Conservation (phyloP, 2,329 filamentous ascomycete genomes). For the Trichoderma atroviride region DNA sequence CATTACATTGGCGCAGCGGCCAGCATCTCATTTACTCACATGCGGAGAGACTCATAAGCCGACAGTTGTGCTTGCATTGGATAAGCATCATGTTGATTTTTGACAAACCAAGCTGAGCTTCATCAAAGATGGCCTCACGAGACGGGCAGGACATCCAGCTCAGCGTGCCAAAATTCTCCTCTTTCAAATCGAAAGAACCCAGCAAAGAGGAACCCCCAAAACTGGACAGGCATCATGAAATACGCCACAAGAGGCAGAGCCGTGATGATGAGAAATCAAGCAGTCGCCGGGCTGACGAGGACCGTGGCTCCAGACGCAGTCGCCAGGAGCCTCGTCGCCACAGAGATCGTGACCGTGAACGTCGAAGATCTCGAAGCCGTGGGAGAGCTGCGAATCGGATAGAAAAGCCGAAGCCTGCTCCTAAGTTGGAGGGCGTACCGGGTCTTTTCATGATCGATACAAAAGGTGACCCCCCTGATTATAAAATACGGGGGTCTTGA, state of each 20-base stretch:
- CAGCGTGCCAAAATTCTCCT: constrained; percentile 67
- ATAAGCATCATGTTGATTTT: constrained; percentile 6
- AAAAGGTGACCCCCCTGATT: constrained; percentile 75
- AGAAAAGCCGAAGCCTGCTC: constrained; percentile 12
- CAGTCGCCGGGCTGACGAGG: constrained; percentile 25
- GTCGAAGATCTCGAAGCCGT: constrained; percentile 7
- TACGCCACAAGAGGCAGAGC: constrained; percentile 28
- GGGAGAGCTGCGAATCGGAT: constrained; percentile 10
- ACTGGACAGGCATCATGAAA: constrained; percentile 24
- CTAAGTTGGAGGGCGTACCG: constrained; percentile 28
- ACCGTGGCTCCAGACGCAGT: constrained; percentile 26
- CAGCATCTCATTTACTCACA: background rate
- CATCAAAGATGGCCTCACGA: constrained; percentile 9
- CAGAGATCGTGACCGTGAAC: constrained; percentile 22
- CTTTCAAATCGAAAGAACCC: constrained; percentile 60
- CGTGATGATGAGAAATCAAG: constrained; percentile 24
- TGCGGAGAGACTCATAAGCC: background rate
- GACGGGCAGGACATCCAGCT: constrained; percentile 25
- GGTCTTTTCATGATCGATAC: constrained; percentile 65
- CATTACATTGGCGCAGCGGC: background rate
- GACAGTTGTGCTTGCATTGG: background rate
- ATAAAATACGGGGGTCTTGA: constrained; percentile 74
- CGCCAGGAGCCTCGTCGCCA: constrained; percentile 31
- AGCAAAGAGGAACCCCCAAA: constrained; percentile 40
- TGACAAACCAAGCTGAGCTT: constrained; percentile 6